phyloP scores from a whole-genome alignment of 345 rosid genomes.

The Laguncularia racemosa region DNA sequence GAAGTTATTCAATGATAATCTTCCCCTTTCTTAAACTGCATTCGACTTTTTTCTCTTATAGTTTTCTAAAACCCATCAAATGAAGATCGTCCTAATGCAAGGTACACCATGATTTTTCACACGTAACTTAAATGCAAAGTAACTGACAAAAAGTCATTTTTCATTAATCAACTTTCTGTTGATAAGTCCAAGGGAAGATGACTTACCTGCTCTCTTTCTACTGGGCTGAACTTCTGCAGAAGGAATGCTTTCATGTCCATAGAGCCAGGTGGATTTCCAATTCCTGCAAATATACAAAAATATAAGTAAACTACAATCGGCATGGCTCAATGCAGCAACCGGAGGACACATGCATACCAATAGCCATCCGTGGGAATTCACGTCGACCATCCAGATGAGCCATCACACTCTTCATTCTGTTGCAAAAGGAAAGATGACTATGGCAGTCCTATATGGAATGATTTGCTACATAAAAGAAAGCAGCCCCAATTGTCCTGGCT shows the following conservation, averaged over 20 bases:
- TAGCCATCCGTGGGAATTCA: conserved; percentile 68
- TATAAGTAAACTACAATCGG: not conserved
- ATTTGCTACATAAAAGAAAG: no score
- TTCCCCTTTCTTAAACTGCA: no score
- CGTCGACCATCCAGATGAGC: conserved; percentile 67
- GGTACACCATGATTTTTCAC: no score
- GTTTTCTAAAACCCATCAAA: no score
- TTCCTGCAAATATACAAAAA: conserved; percentile 31
- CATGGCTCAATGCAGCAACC: not conserved
- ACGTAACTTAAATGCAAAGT: no score
- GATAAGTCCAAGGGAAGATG: not conserved
- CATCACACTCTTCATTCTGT: conserved; percentile 75
- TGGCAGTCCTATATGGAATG: not conserved
- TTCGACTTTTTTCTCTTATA: no score
- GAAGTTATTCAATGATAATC: no score
- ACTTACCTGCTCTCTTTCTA: conserved; percentile 62
- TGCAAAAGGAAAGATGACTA: conserved; percentile 8
- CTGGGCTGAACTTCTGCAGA: conserved; percentile 70
- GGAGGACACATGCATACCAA: conserved; percentile 36
- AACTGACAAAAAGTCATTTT: no score
- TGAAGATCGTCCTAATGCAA: no score
- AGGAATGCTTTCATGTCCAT: conserved; percentile 96
- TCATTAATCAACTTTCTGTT: no score
- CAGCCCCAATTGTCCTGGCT: no score
- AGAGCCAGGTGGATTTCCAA: conserved; percentile 82